Percentiles rank a stretch among this genome's conserved stretches.
Conservation (phyloP, 306 rosid species). For the Acacia melanoxylon region DNA sequence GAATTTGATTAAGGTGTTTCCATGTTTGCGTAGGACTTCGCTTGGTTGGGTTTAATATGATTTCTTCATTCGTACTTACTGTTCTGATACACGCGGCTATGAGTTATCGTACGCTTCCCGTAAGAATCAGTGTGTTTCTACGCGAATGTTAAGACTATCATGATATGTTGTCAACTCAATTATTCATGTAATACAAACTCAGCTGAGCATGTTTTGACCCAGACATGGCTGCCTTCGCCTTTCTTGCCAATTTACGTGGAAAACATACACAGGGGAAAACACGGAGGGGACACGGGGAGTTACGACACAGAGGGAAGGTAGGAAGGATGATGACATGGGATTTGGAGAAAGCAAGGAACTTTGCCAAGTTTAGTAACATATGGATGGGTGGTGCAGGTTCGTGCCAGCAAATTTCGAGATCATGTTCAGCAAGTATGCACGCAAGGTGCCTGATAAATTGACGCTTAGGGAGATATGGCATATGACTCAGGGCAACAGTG, state of each 20-base stretch:
- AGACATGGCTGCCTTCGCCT: conserved; percentile 87
- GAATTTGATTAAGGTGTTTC: neutral
- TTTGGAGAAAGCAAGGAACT: conserved; percentile 4
- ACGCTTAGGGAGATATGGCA: conserved; percentile 61
- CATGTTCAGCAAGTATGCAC: conserved; percentile 75
- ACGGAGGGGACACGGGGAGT: conserved; percentile 69
- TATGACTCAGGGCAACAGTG: conserved; percentile 74
- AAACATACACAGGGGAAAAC: conserved; percentile 71
- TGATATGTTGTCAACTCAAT: neutral
- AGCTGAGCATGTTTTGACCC: conserved; percentile 15
- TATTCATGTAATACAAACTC: neutral
- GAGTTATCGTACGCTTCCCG: conserved; percentile 71
- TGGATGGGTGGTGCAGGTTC: conserved; percentile 43
- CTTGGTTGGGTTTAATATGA: conserved; percentile 52
- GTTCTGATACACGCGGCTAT: conserved; percentile 46
- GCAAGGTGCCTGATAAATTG: conserved; percentile 61
- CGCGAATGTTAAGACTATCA: neutral
- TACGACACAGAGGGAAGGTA: conserved; percentile 88
- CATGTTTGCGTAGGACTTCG: conserved; percentile 47
- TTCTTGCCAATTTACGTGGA: conserved; percentile 58
- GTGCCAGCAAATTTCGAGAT: conserved; percentile 68
- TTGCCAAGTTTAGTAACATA: neutral
- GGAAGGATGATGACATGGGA: conserved; percentile 3
- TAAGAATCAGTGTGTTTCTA: conserved; percentile 35
- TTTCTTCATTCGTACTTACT: conserved; percentile 49